phyloP scores from a whole-genome alignment of 2,329 filamentous ascomycete genomes.

The Scedosporium dehoogii region DNA sequence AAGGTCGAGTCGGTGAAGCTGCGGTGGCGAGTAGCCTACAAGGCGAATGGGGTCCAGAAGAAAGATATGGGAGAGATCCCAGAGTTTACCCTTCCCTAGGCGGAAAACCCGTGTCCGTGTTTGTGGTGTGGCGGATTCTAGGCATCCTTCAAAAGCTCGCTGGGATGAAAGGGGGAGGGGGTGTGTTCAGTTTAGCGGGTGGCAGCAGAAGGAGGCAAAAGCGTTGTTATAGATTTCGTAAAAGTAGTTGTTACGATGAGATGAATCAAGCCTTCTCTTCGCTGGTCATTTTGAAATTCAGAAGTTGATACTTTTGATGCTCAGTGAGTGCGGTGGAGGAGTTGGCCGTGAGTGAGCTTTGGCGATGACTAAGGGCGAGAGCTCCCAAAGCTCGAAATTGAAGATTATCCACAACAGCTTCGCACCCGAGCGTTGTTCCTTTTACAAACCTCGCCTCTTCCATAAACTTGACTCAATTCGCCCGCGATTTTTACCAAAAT shows the following conservation, averaged over 20 bases:
- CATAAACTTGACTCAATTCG: too few relatives aligned
- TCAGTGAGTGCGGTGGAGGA: neutral
- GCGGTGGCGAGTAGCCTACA: slow-evolving; percentile 80
- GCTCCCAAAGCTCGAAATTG: neutral
- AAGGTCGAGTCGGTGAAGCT: slow-evolving; percentile 79
- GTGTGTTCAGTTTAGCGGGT: too few relatives aligned
- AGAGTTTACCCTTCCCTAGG: slow-evolving; percentile 62
- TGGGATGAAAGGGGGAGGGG: neutral
- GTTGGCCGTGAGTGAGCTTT: neutral
- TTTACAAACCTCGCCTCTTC: neutral
- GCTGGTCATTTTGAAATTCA: neutral
- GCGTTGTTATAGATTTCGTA: neutral
- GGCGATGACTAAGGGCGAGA: neutral
- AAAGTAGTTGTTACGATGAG: neutral
- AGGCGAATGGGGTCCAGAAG: slow-evolving; percentile 52
- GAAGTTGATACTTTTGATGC: too few relatives aligned
- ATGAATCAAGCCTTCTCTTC: neutral
- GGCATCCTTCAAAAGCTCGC: neutral
- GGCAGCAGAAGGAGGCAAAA: neutral
- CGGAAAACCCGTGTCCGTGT: neutral
- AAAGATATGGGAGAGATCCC: slow-evolving; percentile 81
- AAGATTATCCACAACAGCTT: neutral
- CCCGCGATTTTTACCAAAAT: too few relatives aligned
- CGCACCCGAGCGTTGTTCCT: neutral
- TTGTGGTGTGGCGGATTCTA: neutral